Evolutionary conservation across 2,329 filamentous ascomycete species (phyloP), one percentile per base, ranked within the genome.

Genomic region (Aspergillus glaucus): DNA sequence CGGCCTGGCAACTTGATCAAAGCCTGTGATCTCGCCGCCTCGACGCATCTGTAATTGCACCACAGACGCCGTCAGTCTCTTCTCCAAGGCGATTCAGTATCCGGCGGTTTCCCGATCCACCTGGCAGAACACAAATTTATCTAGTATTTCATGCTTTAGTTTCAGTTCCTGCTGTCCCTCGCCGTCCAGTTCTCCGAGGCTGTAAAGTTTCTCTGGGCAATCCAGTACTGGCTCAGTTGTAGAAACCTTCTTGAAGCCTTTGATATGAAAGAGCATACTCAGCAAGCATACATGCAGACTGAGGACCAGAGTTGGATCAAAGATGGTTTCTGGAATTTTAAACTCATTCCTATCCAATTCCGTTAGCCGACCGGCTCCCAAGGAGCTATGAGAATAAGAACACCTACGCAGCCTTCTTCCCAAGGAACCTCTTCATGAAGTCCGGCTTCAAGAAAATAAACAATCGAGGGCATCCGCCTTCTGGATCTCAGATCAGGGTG

Each of bases 251-350:
- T 42, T 42, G 21, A 42, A 42, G 14, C n/a, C 39, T 22, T 42
- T 17, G 12, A 24, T 22, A 19, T 21, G 19, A 42, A 42, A 42
- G n/a, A 42, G 19, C 39, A 42, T 60, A 19, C 61, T 57, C 8
- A 69, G 49, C 28, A 71, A 57, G 45, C 62, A 65, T 14, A 66
- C 46, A 52, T 72, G 55, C 5, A 55, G 60, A 51, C 62, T 72
- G 17, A 72, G 61, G 10, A 69, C 54, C 14, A 21, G 55, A 6
- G 57, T 68, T 2, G 50, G 59, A 51, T 69, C 51, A 58, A 64
- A 70, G 39, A 74, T 62, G 40, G 65, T 66, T 51, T 71, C 57
- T 6, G 61, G 63, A 28, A 72, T 51, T 2, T 51, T 51, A 43
- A 71, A 70, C 4, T 46, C 64, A 47, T 68, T 66, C 26, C 63